These are phyloP conservation scores for Phyllosticta ampelicida DNA, from an alignment of 2,329 filamentous ascomycete genomes.

Conservation along the genomic window DNA sequence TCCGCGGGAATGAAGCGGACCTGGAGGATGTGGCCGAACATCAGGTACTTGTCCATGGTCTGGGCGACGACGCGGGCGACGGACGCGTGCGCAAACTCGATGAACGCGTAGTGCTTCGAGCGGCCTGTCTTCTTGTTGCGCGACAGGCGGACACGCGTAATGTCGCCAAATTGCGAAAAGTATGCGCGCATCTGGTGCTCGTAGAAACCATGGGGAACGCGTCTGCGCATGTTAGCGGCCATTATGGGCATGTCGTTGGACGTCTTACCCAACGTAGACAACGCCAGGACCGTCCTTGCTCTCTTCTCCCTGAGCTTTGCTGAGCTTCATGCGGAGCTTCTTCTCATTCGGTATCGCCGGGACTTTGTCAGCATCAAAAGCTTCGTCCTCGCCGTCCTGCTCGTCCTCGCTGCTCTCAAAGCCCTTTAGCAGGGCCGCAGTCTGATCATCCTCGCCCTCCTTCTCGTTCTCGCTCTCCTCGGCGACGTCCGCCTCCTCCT, in stretches of 20 bases:
- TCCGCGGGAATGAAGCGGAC: slow-evolving; percentile 68
- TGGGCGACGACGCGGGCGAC: slow-evolving; percentile 87
- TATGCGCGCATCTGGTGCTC: slow-evolving; percentile 91
- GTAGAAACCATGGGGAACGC: slow-evolving; percentile 92
- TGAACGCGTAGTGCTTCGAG: slow-evolving; percentile 88
- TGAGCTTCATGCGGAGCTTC: slow-evolving; percentile 31
- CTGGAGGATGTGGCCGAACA: slow-evolving; percentile 90
- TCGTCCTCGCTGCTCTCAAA: slow-evolving; percentile 39
- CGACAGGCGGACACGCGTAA: slow-evolving; percentile 68
- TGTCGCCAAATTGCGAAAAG: slow-evolving; percentile 84
- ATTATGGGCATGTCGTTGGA: not conserved
- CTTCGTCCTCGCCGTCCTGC: slow-evolving; percentile 28
- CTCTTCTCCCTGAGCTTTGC: slow-evolving; percentile 37
- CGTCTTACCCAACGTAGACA: slow-evolving; percentile 64
- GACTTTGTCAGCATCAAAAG: slow-evolving; percentile 26
- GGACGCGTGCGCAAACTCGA: slow-evolving; percentile 69
- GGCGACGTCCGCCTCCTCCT: slow-evolving; percentile 14
- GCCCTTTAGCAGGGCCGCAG: slow-evolving; percentile 40
- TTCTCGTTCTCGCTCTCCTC: slow-evolving; percentile 20
- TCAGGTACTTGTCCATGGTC: slow-evolving; percentile 95
- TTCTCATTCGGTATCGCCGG: slow-evolving; percentile 23
- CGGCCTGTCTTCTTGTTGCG: slow-evolving; percentile 86
- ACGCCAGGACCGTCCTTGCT: slow-evolving; percentile 56
- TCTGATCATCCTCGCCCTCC: slow-evolving; percentile 35
- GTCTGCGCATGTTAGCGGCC: slow-evolving; percentile 31